Evolutionary conservation across 306 rosid genomes (phyloP).

Genomic region (Benincasa hispida): DNA sequence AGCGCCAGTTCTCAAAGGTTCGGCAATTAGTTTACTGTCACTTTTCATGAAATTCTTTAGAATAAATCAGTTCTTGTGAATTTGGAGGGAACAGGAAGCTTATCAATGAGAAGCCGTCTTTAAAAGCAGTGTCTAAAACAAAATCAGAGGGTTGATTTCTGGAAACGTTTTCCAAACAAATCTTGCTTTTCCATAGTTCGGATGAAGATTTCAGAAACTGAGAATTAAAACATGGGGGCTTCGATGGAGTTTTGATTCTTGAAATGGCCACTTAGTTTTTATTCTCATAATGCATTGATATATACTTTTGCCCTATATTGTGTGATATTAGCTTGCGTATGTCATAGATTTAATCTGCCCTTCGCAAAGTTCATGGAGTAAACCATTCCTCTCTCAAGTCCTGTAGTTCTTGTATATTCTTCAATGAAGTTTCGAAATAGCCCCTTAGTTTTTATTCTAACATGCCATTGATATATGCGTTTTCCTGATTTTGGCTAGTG

Average conservation of each 20-base stretch:
- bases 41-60: neutral
- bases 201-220: neutral
- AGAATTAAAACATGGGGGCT: neutral
- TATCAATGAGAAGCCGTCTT: neutral
- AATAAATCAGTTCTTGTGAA: neutral
- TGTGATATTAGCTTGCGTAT: neutral
- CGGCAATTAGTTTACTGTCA: neutral
- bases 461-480: neutral
- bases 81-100: neutral
- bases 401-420: neutral
- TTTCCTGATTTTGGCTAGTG: neutral
- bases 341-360: neutral
- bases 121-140: neutral
- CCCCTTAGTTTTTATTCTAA: neutral
- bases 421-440: neutral
- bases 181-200: neutral
- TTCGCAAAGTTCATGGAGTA: neutral
- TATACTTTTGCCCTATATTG: too few species aligned
- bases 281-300: neutral
- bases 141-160: neutral
- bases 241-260: neutral
- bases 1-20: constrained; percentile 65
- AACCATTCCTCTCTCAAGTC: neutral
- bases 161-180: neutral
- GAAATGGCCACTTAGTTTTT: neutral